Base-by-base conservation (phyloP, 148 eudicot species). In the Nepenthes gracilis region DNA sequence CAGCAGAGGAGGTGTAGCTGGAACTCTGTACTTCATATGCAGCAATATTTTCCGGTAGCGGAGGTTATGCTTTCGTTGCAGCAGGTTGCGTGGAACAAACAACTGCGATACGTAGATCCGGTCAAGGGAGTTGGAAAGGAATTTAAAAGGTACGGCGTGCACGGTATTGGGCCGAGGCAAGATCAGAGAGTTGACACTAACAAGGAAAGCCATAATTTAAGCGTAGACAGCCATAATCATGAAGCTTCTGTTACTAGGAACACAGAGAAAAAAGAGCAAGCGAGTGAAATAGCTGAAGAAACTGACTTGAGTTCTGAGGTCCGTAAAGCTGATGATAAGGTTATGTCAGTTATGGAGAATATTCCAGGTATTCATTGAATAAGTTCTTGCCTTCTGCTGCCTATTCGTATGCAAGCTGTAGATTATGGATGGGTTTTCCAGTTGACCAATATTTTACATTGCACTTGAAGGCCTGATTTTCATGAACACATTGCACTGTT, bases 21-120 rank as follows among this genome's bases (percentile, higher is more conserved):
- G 87, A 69, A 70, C 68, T 69, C 79, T 36, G 71, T 79, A n/a
- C 61, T 83, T 33, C 84, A 79, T 72, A 72, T 83, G 82, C 87
- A 83, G 66, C 84, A 69, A 55, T 83, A 65, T 54, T 79, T 61
- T 61, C 61, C 84, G 3, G 74, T 79, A 15, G 57, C 71, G 1
- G 84, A 83, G 43, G 76, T 83, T 9, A 37, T 61, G n/a, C 32
- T 62, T 38, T 70, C 81, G 7, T 61, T 82, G 64, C 79, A 82
- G 47, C 81, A 82, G 69, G 86, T 63, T 51, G 52, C 65, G 2
- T 75, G 70, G 78, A 77, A 66, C 78, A 63, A 73, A 68, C 76
- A 74, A 37, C 70, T 40, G 33, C 67, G 48, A 50, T 36, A 43
- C 43, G 58, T 40, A 11, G 70, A 71, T 49, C 72, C 15, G 32